phyloP scores from a whole-genome alignment of 1,284 basidiomycete genomes.

The Leccinum angustisporum region DNA sequence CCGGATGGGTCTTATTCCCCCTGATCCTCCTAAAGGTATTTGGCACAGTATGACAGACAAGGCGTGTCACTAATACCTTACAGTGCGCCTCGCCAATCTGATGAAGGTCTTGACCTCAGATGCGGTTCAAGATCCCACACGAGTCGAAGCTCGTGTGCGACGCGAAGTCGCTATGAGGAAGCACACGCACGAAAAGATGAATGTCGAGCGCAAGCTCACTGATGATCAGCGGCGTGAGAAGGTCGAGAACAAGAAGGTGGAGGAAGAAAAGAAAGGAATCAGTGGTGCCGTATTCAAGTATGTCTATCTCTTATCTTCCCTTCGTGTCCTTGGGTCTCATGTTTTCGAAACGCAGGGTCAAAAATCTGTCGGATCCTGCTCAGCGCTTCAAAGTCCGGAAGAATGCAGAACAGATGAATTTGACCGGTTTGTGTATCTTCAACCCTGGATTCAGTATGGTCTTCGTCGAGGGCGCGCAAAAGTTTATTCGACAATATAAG shows the following conservation, averaged over 20 bases:
- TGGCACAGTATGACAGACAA: not conserved
- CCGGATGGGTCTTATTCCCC: slow-evolving; percentile 94
- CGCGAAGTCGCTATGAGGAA: slow-evolving; percentile 90
- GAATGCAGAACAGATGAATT: slow-evolving; percentile 89
- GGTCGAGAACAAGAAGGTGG: slow-evolving; percentile 77
- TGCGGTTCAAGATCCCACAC: slow-evolving; percentile 95
- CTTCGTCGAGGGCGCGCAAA: slow-evolving; percentile 89
- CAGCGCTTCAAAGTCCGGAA: slow-evolving; percentile 96
- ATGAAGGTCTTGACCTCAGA: slow-evolving; percentile 98
- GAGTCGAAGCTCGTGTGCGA: slow-evolving; percentile 93
- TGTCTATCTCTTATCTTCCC: slow-evolving; percentile 31
- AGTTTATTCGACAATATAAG: slow-evolving; percentile 87
- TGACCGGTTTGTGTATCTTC: slow-evolving; percentile 90
- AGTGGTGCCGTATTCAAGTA: slow-evolving; percentile 89
- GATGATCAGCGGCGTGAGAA: slow-evolving; percentile 89
- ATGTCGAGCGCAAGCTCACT: slow-evolving; percentile 87
- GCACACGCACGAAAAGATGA: slow-evolving; percentile 90
- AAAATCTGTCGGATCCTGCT: slow-evolving; percentile 85
- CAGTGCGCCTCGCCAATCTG: slow-evolving; percentile 92
- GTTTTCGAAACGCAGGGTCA: slow-evolving; percentile 55
- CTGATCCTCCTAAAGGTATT: slow-evolving; percentile 90
- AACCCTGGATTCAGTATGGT: slow-evolving; percentile 88
- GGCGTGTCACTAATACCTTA: slow-evolving; percentile 11
- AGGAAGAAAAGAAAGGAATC: slow-evolving; percentile 88
- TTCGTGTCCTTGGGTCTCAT: not conserved